Conservation (phyloP, 2,329 filamentous ascomycete species). For the Aureobasidium melanogenum region DNA sequence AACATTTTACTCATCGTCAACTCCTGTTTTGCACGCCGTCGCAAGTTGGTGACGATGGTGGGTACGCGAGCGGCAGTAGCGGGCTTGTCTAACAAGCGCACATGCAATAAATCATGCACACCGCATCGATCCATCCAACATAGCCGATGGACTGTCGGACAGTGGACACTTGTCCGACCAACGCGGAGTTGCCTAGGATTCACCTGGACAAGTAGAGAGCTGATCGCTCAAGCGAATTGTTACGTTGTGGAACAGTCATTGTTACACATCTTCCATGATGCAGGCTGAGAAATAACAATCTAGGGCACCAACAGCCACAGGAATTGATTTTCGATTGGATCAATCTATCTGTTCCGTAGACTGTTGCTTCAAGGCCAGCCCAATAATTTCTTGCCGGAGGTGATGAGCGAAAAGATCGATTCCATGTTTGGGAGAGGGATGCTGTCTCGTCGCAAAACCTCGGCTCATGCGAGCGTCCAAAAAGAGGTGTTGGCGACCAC, state of each 20-base stretch:
- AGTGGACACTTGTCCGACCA: not conserved
- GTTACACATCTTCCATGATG: not conserved
- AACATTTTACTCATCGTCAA: not conserved
- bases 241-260: not conserved
- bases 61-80: not conserved
- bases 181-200: not conserved
- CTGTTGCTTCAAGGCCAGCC: not conserved
- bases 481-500: not conserved
- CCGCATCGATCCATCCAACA: not conserved
- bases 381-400: not conserved
- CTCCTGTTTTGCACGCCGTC: not conserved
- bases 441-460: not conserved
- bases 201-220: not conserved
- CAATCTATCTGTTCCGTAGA: not conserved
- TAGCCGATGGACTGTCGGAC: not conserved
- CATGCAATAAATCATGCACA: constrained; percentile 4
- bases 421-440: not conserved
- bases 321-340: not conserved
- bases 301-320: not conserved
- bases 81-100: not conserved
- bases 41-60: constrained; percentile 3
- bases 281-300: not conserved
- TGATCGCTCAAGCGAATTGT: not conserved
- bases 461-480: not conserved
- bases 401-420: not conserved